Base-by-base conservation (phyloP, 495 filamentous ascomycete genomes). In the Hyphodiscus hymeniophilus region DNA sequence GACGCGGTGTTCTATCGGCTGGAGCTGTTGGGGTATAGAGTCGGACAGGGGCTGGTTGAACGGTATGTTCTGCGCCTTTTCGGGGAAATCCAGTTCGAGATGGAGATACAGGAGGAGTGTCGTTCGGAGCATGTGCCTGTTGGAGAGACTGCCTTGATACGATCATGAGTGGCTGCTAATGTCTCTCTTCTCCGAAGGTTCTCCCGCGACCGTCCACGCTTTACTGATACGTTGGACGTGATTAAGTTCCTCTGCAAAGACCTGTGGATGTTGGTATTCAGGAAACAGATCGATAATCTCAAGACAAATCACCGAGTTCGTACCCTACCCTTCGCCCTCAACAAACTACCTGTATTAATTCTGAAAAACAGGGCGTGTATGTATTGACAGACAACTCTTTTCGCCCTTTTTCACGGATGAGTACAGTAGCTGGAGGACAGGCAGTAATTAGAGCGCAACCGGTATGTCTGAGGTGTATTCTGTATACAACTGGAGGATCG, bases 231-330 rank as follows among this genome's bases (percentile, higher is more conserved):
- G 26, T 74, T 94, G 17, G 88, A 92, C 58, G 82, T 87, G 22
- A 97, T 98, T 61, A 98, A 98, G 65, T 97, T 97, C 61, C 74
- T 97, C 28, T 98, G 92, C 75, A 98, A 97, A 65, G 94, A 98
- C 62, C 67, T 98, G 35, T 98, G 92, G 92, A 87, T 79, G 40
- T 73, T 95, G 33, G 75, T 96, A 26, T 98, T 95, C 66, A 73
- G 87, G 63, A 98, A 98, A 66, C 92, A 96, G 66, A 82, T 97
- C 57, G 92, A 98, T 63, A 97, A 97, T 68, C 71, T 98, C 34
- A 98, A 97, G 71, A 98, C 92, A 12, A 98, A 98, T 63, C 92
- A 98, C 62, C 76, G 92, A 58, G 86, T 88, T 71, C 15, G 71
- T 49, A 26, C 28, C 33, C 35, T 36, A 47, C 46, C 47, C 18